phyloP scores from a whole-genome alignment of 768 basidiomycete genomes.

The Hypholoma sublateritium region DNA sequence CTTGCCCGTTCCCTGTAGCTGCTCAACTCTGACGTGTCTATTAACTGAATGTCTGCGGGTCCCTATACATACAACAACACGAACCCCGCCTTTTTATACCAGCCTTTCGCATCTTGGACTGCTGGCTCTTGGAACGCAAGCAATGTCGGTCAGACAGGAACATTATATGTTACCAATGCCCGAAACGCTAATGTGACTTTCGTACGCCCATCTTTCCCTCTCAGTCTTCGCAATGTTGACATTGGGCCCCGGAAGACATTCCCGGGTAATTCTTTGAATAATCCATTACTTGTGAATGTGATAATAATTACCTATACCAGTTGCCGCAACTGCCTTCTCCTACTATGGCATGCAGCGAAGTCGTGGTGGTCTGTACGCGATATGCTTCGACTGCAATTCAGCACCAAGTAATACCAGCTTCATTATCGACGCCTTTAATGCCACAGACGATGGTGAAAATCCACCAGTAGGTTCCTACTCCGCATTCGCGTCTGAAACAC shows the following conservation, averaged over 20 bases:
- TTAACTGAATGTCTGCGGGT: not conserved
- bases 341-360: not conserved
- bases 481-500: not conserved
- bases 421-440: not conserved
- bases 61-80: not conserved
- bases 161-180: constrained; percentile 23
- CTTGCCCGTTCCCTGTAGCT: too few relatives aligned
- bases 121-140: constrained; percentile 27
- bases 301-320: not conserved
- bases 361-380: not conserved
- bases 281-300: not conserved
- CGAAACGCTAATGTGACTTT: constrained; percentile 29
- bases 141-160: constrained; percentile 26
- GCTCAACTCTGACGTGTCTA: too few relatives aligned
- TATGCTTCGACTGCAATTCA: not conserved
- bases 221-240: not conserved
- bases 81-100: not conserved
- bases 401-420: not conserved
- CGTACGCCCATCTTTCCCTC: constrained; percentile 14
- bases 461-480: not conserved
- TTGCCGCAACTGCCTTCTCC: not conserved
- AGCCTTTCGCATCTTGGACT: constrained; percentile 8
- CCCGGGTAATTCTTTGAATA: not conserved
- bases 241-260: not conserved
- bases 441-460: not conserved